phyloP scores from a whole-genome alignment of 768 basidiomycete genomes.

The Sarcomyxa edulis region DNA sequence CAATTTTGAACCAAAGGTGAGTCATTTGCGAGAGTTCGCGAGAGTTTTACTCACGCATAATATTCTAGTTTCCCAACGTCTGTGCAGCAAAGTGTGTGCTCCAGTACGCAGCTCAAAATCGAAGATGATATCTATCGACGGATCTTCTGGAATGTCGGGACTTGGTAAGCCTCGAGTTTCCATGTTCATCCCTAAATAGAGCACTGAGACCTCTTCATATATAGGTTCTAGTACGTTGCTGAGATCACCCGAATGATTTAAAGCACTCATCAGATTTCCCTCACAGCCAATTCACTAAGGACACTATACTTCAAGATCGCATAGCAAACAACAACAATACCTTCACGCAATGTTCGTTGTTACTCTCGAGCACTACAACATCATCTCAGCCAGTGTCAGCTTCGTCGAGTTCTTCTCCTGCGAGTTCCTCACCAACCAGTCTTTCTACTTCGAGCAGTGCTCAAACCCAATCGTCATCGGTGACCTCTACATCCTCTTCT shows the following conservation, averaged over 20 bases:
- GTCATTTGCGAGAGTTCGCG: too few relatives aligned
- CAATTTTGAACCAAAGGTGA: slow-evolving; percentile 16
- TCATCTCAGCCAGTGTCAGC: too few relatives aligned
- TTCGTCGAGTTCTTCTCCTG: too few relatives aligned
- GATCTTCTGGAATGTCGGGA: slow-evolving; percentile 14
- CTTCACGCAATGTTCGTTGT: slow-evolving; percentile 24
- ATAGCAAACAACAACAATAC: slow-evolving; percentile 17
- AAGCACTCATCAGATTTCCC: background rate
- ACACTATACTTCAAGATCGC: slow-evolving; percentile 13
- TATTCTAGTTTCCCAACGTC: slow-evolving; percentile 14
- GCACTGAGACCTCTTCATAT: background rate
- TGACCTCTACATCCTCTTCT: too few relatives aligned
- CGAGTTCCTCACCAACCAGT: too few relatives aligned
- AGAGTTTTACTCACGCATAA: too few relatives aligned
- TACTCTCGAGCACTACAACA: too few relatives aligned
- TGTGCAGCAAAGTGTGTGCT: slow-evolving; percentile 16
- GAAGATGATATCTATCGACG: slow-evolving; percentile 14
- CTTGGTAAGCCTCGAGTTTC: slow-evolving; percentile 17
- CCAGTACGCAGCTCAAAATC: slow-evolving; percentile 14
- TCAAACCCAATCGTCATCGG: too few relatives aligned
- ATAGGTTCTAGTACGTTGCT: slow-evolving; percentile 4
- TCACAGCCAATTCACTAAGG: slow-evolving; percentile 15
- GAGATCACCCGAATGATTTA: too few relatives aligned
- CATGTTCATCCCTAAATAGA: too few relatives aligned
- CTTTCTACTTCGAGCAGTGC: too few relatives aligned